These are phyloP conservation scores for Diplodia seriata DNA, from an alignment of 2,329 filamentous ascomycete species.

Conservation along the genomic window DNA sequence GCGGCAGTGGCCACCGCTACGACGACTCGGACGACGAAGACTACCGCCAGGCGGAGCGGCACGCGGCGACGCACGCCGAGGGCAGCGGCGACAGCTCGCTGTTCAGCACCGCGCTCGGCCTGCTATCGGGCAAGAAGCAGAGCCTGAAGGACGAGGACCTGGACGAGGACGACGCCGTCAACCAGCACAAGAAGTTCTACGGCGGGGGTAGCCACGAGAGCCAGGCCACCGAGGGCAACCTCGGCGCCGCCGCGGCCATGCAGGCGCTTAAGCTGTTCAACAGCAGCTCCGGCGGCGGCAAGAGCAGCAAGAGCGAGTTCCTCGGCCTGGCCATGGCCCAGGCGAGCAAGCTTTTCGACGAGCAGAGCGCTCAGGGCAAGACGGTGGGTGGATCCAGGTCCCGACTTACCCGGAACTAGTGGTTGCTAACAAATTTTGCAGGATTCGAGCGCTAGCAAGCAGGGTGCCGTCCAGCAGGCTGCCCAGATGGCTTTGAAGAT, in stretches of 20 bases:
- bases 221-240: conserved; percentile 51
- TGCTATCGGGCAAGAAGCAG: conserved; percentile 62
- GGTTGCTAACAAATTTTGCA: conserved; percentile 31
- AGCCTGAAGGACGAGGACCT: conserved; percentile 59
- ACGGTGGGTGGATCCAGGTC: conserved; percentile 53
- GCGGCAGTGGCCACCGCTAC: conserved; percentile 41
- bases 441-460: conserved; percentile 70
- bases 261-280: conserved; percentile 83
- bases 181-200: conserved; percentile 79
- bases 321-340: conserved; percentile 87
- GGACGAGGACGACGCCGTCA: conserved; percentile 71
- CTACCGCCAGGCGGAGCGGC: conserved; percentile 60
- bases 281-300: conserved; percentile 55
- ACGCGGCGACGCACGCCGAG: conserved; percentile 63
- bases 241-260: conserved; percentile 77
- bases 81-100: conserved; percentile 57
- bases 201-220: conserved; percentile 58
- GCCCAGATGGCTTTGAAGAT: conserved; percentile 89
- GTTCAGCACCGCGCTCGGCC: conserved; percentile 64
- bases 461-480: conserved; percentile 78
- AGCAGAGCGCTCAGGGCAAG: conserved; percentile 64
- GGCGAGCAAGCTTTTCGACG: conserved; percentile 77
- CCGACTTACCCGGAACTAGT: conserved; percentile 45
- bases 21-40: conserved; percentile 56
- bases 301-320: conserved; percentile 72